Evolutionary conservation across 805 yeast genomes (phyloP), one percentile per base, ranked within the genome.

Genomic region (Monosporozyma aerobia): DNA sequence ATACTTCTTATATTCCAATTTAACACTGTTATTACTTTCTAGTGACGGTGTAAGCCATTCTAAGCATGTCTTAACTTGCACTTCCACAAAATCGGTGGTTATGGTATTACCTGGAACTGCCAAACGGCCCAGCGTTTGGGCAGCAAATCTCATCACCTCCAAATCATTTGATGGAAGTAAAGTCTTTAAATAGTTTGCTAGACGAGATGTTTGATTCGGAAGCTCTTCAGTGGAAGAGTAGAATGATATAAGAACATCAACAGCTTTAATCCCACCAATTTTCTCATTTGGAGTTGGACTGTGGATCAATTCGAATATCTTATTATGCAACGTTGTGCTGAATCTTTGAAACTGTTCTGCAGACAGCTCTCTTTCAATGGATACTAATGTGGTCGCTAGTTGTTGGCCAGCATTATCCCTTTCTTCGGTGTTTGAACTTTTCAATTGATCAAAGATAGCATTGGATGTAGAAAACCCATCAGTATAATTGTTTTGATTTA

Each of bases 61-160:
- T 49, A 92, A 76, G 41, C 96, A 88, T 48, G 87, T 77, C 63
- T 85, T 87, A 8, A 94, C 94, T 67, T 92, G 97, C 60, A 81
- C 86, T 56, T 92, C 97, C 29, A 94, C 97, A 66, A 92, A 85
- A 49, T 90, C 97, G 0, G 95, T 90, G 0, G 96, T 88, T 51
- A 90, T 70, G 1, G 95, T 82, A 0, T 95, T 94, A 29, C 96
- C 96, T 0, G 95, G 92, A 5, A 83, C 80, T 0, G 97, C 95
- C 58, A 92, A 74, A 62, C 85, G 85, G 11, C 98, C 99, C 57
- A 94, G 74, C 0, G 96, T 88, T 51, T 77, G 77, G 0, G 96
- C 90, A 2, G 98, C 97, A 35, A 83, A 78, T 55, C 81, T 80
- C 90, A 92, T 88, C 35, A 90, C 92, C 40, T 81, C 87, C 16